Conservation (phyloP, 257 asterid genomes). For the Scutellaria minor region DNA sequence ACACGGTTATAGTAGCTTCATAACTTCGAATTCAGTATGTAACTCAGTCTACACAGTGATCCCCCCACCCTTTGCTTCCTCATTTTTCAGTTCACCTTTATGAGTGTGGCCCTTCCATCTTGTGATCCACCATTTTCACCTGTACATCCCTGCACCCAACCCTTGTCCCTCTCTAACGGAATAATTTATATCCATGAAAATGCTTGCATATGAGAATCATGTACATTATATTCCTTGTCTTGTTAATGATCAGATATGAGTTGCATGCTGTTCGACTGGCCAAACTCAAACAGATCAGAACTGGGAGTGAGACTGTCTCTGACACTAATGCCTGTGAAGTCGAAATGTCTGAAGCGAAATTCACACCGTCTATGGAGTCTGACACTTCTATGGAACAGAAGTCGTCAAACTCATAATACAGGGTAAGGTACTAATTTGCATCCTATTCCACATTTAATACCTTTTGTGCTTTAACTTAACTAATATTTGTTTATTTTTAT, state of each 20-base stretch:
- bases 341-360: constrained; percentile 89
- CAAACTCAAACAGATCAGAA: constrained; percentile 58
- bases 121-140: background rate
- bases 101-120: background rate
- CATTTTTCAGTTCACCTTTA: background rate
- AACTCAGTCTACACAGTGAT: background rate
- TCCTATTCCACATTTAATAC: constrained; percentile 27
- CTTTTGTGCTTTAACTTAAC: constrained; percentile 22
- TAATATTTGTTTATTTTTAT: background rate
- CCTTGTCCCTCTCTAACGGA: background rate
- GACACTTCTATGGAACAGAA: constrained; percentile 44
- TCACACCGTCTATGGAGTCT: constrained; percentile 32
- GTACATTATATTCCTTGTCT: constrained; percentile 20
- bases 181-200: background rate
- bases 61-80: background rate
- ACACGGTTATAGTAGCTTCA: background rate
- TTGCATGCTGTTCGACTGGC: constrained; percentile 69
- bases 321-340: constrained; percentile 61
- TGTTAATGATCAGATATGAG: constrained; percentile 67
- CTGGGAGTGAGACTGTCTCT: constrained; percentile 46
- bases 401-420: constrained; percentile 27
- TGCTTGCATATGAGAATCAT: background rate
- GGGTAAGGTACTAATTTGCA: constrained; percentile 44
- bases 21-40: background rate
- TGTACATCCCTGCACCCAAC: too few relatives aligned